Evolutionary conservation across 257 asterid genomes (phyloP).

Genomic region (Nicotiana paniculata): DNA sequence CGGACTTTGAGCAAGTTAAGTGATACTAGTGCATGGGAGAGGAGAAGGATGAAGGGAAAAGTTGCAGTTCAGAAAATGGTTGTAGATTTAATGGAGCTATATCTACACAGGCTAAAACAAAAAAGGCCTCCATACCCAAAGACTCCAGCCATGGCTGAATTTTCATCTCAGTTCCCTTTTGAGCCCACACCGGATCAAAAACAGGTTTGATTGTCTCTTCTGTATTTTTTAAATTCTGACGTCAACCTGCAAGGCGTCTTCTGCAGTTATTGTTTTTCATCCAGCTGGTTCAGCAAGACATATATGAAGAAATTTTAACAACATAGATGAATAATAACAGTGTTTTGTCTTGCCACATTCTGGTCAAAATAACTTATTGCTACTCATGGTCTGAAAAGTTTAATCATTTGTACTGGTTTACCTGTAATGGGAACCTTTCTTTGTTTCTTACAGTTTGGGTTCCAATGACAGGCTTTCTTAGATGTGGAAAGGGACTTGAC

Average conservation of each 20-base stretch:
- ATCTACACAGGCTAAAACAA: constrained; percentile 90
- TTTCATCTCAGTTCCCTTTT: constrained; percentile 72
- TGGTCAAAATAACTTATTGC: background rate
- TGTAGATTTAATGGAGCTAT: constrained; percentile 93
- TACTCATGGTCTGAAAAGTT: background rate
- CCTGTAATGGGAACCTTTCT: background rate
- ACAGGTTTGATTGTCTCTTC: constrained; percentile 38
- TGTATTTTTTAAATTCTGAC: background rate
- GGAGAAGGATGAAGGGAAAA: constrained; percentile 92
- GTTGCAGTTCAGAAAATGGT: constrained; percentile 98
- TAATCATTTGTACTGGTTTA: background rate
- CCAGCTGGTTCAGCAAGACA: constrained; percentile 5
- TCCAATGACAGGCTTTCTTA: constrained; percentile 70
- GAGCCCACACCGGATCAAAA: constrained; percentile 87
- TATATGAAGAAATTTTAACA: background rate
- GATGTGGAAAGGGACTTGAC: constrained; percentile 92
- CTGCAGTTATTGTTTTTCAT: background rate
- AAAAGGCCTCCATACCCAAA: constrained; percentile 79
- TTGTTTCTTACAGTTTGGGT: constrained; percentile 34
- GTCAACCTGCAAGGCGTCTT: background rate
- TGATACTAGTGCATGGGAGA: constrained; percentile 89
- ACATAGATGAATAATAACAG: background rate
- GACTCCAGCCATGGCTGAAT: constrained; percentile 52
- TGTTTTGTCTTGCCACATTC: background rate
- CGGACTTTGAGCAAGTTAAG: constrained; percentile 76